Conservation (phyloP, 2,329 filamentous ascomycete species). For the Aspergillus pseudotamarii region DNA sequence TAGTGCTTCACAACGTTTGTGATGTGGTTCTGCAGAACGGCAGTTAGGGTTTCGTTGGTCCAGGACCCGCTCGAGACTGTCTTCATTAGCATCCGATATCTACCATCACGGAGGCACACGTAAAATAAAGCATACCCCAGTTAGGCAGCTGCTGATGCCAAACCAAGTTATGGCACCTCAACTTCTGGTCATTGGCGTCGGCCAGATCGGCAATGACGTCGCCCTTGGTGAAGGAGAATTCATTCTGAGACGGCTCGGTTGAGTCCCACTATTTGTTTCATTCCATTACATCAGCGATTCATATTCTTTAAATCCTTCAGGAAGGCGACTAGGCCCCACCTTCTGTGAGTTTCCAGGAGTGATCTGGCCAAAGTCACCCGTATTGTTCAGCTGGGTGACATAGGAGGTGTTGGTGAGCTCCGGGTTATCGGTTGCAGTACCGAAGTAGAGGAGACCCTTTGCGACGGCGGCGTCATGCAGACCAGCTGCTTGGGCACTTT, state of each 20-base stretch:
- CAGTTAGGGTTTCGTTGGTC: constrained; percentile 61
- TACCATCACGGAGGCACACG: constrained; percentile 39
- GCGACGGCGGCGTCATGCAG: constrained; percentile 49
- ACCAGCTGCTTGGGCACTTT: constrained; percentile 26
- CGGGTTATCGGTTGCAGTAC: constrained; percentile 62
- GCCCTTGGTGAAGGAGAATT: constrained; percentile 62
- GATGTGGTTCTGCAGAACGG: constrained; percentile 54
- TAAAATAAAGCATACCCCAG: constrained; percentile 56
- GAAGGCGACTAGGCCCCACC: constrained; percentile 20
- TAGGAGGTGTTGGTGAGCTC: constrained; percentile 60
- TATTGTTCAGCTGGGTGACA: constrained; percentile 59
- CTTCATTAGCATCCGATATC: constrained; percentile 1
- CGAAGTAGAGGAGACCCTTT: constrained; percentile 59
- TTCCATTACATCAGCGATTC: neutral
- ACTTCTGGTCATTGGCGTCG: constrained; percentile 45
- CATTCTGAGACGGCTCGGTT: constrained; percentile 59
- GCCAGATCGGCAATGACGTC: constrained; percentile 52
- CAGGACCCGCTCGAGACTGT: constrained; percentile 53
- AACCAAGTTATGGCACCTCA: constrained; percentile 65
- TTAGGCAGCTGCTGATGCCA: constrained; percentile 53
- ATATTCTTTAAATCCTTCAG: neutral
- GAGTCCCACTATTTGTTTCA: constrained; percentile 57
- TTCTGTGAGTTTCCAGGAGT: constrained; percentile 67
- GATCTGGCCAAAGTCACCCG: constrained; percentile 65
- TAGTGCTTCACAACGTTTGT: constrained; percentile 40